These are phyloP conservation scores for Ophiostoma tasmaniense DNA, from an alignment of 2,329 filamentous ascomycete species.

Conservation along the genomic window DNA sequence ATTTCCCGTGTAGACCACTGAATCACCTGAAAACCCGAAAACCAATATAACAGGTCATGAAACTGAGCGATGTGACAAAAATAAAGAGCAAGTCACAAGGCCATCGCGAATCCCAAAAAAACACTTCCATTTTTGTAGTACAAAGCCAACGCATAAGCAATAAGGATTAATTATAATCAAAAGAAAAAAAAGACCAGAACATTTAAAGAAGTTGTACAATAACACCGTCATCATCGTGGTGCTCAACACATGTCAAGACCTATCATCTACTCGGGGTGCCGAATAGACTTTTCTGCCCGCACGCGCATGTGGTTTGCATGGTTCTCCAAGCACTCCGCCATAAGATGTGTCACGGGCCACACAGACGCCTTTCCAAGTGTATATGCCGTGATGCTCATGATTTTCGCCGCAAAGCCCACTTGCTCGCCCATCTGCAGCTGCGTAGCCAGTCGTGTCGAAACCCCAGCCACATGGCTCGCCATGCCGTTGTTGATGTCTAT, in stretches of 20 bases:
- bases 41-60: too few species aligned
- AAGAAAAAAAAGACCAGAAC: neutral
- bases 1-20: too few species aligned
- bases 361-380: slow-evolving; percentile 83
- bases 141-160: neutral
- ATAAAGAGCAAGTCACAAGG: neutral
- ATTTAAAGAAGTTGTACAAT: neutral
- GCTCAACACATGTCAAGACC: neutral
- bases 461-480: slow-evolving; percentile 28
- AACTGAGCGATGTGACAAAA: too few species aligned
- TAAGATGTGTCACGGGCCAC: slow-evolving; percentile 64
- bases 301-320: slow-evolving; percentile 45
- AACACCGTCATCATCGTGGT: neutral
- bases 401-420: slow-evolving; percentile 74
- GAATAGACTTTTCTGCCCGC: slow-evolving; percentile 45
- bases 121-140: neutral
- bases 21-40: too few species aligned
- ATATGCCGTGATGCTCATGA: slow-evolving; percentile 74
- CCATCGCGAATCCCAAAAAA: neutral
- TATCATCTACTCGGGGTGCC: neutral
- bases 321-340: slow-evolving; percentile 46
- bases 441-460: slow-evolving; percentile 42
- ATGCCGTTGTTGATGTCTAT: slow-evolving; percentile 43
- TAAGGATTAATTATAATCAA: too few species aligned
- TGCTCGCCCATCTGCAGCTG: slow-evolving; percentile 44